Evolutionary conservation across 202 grass and related monocot genomes (phyloP), one percentile per base, ranked within the genome.

Genomic region (Panicum virgatum): DNA sequence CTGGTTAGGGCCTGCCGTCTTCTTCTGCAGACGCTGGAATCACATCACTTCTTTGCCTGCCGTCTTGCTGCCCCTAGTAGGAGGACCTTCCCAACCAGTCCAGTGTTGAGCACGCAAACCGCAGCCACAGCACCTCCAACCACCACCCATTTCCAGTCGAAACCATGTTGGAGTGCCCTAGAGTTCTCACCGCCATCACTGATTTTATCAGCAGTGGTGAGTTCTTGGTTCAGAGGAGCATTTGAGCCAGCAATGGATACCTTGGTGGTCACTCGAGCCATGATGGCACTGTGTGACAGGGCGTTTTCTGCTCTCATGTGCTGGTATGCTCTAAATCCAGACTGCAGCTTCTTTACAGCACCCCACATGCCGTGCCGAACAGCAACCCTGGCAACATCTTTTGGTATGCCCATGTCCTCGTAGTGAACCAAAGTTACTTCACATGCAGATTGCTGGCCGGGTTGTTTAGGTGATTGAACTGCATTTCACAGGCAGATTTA

Each of bases 311-410:
- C 38, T 63, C 86, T 90, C 59, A 81, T 85, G 39, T 85, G 78
- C 83, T 98, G 96, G 82, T 98, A 98, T 26, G 87, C 79, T 84
- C 96, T 89, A 68, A 98, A 88, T 7, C 96, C 96, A 5, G 90
- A 89, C 45, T 98, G 96, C 73, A 98, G 83, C 75, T 91, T 98
- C 80, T 96, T 93, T 15, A 98, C 90, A 62, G 96, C 96, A 73
- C 92, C 92, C 96, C 96, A 98, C 96, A 98, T 98, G 20, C 92
- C 93, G 2, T 99, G 96, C 20, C 93, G 96, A 36, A 99, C 89
- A 48, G 91, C 85, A 47, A 99, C 74, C 61, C 93, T 94, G 12
- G 96, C 96, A 11, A 99, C 91, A 76, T 99, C 96, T 78, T 94
- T 99, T 11, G 93, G 93, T 74, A 99, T 99, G 74, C 96, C 93